Evolutionary conservation across 1,284 basidiomycete genomes (phyloP), one percentile per base, ranked within the genome.

Genomic region (Ganoderma boninense): DNA sequence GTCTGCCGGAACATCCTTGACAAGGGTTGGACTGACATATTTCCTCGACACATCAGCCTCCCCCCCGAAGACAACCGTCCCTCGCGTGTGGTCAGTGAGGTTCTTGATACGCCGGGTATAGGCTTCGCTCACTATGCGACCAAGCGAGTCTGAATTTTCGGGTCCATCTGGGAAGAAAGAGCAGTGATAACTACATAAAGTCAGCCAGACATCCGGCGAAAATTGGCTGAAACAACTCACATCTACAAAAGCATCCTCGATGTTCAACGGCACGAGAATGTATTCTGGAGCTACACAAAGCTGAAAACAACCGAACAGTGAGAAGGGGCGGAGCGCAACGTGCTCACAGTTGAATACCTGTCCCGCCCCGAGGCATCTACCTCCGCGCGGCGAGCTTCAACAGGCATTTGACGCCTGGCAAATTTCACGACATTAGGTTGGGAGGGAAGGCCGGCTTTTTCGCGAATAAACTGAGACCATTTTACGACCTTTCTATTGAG

Each of bases 41-140:
- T 86, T 86, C 68, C 79, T 83, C 6, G 81, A 79, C 72, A 86
- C 85, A 71, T 95, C 89, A 0, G 82, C 84, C 52, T 91, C 84
- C 3, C 94, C 95, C 0, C 94, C 93, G 68, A 91, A 77, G 1
- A 89, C 90, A 26, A 96, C 78, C 16, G 85, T 85, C 32, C 95
- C 95, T 68, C 92, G 86, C 0, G 92, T 93, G 35, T 82, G 82
- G 62, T 91, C 87, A 26, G 96, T 77, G 63, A 95, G 80, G 4
- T 81, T 79, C 62, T 87, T 87, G 74, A 96, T 77, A 11, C 95
- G 89, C 5, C 85, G 82, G 73, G 88, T 91, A 70, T 91, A 90
- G 13, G 76, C 76, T 0, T 77, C 72, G 73, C 84, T 87, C 66
- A 90, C 80, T 67, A 94, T 83, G 8, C 84, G 83, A 32, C 78